Base-by-base conservation (phyloP, 768 basidiomycete genomes). In the Lentinula boryana region DNA sequence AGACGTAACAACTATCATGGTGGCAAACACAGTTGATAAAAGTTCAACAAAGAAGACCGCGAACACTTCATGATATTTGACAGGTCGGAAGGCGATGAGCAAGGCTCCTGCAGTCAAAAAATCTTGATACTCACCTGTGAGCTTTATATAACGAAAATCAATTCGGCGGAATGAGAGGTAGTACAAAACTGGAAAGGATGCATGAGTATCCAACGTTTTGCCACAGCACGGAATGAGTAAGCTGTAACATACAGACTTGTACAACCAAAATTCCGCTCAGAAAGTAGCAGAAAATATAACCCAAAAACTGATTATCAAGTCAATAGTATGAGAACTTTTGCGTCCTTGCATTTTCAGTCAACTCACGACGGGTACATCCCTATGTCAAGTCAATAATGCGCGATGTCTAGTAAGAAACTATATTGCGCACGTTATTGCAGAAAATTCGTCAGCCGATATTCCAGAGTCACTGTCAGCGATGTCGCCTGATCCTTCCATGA, bases 11-110 rank as follows among this genome's bases (percentile, higher is more conserved):
- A 65, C 66, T 13, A 61, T 60, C 36, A 69, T 55, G 4, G 68
- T 66, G 12, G 65, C 63, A 31, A 70, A 60, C 3, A 64, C 64
- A 5, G 67, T 66, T 41, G 67, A 63, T n/a, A 68, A 16, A 12
- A 53, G 56, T 48, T 68, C 66, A 18, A 65, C 50, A n/a, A 62
- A 31, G 40, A 67, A 58, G 9, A 68, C 41, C 13, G 38, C 41
- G 31, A 60, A 61, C 13, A 69, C 68, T 68, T 12, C 44, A 33
- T 40, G 15, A 38, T 13, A 21, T 6, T 12, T 13, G 5, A 23
- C 12, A 27, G 27, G 27, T 27, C 27, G 27, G 57, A 32, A 46
- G 35, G 7, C n/a, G 6, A 3, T 27, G n/a, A 49, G 32, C 13
- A 27, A 35, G 23, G 10, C 32, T n/a, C 16, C 7, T 8, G 16